These are phyloP conservation scores for Toxicodendron radicans DNA, from an alignment of 345 rosid species.

Conservation along the genomic window DNA sequence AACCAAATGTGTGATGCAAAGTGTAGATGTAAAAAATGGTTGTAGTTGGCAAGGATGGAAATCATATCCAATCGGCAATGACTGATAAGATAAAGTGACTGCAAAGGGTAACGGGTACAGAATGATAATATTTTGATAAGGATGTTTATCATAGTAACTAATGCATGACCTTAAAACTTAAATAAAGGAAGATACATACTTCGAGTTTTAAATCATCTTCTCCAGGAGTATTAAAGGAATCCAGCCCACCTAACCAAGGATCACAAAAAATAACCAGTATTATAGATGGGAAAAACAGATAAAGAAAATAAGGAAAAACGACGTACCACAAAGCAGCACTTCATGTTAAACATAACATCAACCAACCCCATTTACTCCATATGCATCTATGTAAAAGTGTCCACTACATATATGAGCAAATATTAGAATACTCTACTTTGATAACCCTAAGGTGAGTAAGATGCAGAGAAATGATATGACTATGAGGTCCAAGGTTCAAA, in stretches of 20 bases:
- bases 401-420: background rate
- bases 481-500: too few species aligned
- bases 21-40: background rate
- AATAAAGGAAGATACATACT: conserved; percentile 46
- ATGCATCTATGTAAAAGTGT: background rate
- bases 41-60: background rate
- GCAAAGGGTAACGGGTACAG: background rate
- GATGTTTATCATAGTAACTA: conserved; percentile 8
- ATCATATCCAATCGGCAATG: background rate
- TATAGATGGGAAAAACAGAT: conserved; percentile 13
- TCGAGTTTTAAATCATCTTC: conserved; percentile 61
- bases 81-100: background rate
- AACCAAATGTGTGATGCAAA: background rate
- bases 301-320: background rate
- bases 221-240: conserved; percentile 36
- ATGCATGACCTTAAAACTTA: background rate
- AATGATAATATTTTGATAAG: conserved; percentile 6
- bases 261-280: conserved; percentile 16
- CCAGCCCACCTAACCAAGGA: conserved; percentile 52
- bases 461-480: too few species aligned
- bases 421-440: background rate
- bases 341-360: conserved; percentile 6
- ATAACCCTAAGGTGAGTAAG: too few species aligned
- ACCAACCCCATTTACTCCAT: too few species aligned
- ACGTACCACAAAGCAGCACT: background rate